These are phyloP conservation scores for Fraxinus greggii DNA, from an alignment of 305 asterid species.

Conservation along the genomic window DNA sequence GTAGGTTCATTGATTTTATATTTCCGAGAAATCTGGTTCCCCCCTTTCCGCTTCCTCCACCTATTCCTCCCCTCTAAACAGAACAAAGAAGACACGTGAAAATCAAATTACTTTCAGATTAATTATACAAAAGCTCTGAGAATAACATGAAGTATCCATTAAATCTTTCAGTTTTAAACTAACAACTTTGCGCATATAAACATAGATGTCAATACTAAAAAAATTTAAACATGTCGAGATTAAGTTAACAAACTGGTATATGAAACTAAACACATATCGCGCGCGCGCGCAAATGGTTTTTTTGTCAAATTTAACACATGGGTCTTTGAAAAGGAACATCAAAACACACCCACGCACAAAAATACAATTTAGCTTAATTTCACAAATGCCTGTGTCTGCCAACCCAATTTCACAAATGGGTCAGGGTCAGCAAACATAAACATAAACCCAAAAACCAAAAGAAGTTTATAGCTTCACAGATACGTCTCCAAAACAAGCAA, in stretches of 20 bases:
- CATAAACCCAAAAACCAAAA: no score
- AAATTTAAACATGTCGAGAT: not conserved
- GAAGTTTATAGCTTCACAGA: constrained; percentile 9
- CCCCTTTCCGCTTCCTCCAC: constrained; percentile 96
- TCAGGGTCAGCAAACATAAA: no score
- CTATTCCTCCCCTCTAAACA: constrained; percentile 65
- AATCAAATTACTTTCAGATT: not conserved
- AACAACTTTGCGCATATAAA: not conserved
- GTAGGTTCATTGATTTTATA: constrained; percentile 53
- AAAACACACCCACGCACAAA: no score
- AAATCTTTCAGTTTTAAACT: not conserved
- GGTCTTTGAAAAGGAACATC: not conserved
- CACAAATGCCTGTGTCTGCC: not conserved
- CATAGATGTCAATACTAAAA: not conserved
- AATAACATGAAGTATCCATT: not conserved
- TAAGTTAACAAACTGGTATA: not conserved
- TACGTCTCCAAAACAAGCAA: not conserved
- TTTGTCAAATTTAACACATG: not conserved
- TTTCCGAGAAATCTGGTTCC: constrained; percentile 56
- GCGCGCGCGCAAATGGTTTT: not conserved
- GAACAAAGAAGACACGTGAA: not conserved
- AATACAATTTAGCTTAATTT: no score
- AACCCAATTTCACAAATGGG: no score
- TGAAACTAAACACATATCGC: not conserved
- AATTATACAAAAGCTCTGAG: not conserved